phyloP scores from a whole-genome alignment of 73 alveolate genomes.

The Loxodes magnus region DNA sequence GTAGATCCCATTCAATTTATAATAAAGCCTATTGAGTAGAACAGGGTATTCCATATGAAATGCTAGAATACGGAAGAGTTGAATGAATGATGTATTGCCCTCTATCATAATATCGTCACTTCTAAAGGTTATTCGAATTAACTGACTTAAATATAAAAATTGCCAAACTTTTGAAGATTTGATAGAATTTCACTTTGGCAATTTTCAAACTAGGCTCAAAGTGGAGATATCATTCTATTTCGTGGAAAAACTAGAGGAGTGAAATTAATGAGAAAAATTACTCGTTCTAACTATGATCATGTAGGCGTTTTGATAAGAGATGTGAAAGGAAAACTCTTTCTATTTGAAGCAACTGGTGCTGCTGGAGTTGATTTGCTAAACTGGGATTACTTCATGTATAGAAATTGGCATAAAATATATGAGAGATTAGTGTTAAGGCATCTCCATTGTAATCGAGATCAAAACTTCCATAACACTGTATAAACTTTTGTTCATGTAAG shows the following conservation, averaged over 20 bases:
- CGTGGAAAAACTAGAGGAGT: slow-evolving; percentile 43
- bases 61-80: slow-evolving; percentile 22
- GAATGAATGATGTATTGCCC: slow-evolving; percentile 13
- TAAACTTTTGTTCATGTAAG: slow-evolving; percentile 34
- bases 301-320: slow-evolving; percentile 54
- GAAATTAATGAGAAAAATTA: slow-evolving; percentile 35
- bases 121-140: slow-evolving; percentile 16
- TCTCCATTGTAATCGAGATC: slow-evolving; percentile 26
- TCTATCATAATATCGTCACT: slow-evolving; percentile 5
- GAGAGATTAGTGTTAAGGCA: slow-evolving; percentile 37
- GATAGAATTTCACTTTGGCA: slow-evolving; percentile 29
- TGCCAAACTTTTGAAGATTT: slow-evolving; percentile 31
- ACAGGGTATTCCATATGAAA: slow-evolving; percentile 20
- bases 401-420: slow-evolving; percentile 33
- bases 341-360: slow-evolving; percentile 58
- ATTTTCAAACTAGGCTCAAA: slow-evolving; percentile 27
- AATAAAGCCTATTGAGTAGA: slow-evolving; percentile 11
- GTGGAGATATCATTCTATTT: slow-evolving; percentile 66
- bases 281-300: slow-evolving; percentile 69
- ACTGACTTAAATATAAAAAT: slow-evolving; percentile 5
- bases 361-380: slow-evolving; percentile 40
- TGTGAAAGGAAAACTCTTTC: slow-evolving; percentile 31
- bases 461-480: slow-evolving; percentile 11
- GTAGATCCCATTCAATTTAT: background rate
- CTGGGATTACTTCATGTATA: slow-evolving; percentile 37